Percentiles rank a stretch among this genome's conserved stretches.
Conservation (phyloP, 768 basidiomycete genomes). For the Udeniomyces megalosporus region DNA sequence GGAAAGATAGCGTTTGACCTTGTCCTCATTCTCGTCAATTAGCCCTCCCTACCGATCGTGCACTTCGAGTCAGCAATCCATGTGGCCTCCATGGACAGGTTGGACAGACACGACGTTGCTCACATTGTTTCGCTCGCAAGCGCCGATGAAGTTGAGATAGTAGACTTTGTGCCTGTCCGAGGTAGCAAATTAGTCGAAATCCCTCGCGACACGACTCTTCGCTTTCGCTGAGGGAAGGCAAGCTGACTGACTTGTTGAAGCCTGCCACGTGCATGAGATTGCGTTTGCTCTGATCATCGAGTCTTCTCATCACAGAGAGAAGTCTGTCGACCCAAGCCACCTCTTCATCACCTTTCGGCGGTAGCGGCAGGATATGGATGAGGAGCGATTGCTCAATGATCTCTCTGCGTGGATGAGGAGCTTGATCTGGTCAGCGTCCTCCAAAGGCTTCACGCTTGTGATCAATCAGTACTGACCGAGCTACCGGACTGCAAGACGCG, state of each 20-base stretch:
- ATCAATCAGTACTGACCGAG: neutral
- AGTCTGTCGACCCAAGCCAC: slow-evolving; percentile 70
- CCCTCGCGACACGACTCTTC: neutral
- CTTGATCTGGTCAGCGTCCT: too few species aligned
- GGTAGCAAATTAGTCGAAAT: too few species aligned
- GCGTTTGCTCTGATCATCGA: slow-evolving; percentile 45
- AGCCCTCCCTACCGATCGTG: slow-evolving; percentile 77
- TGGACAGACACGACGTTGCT: slow-evolving; percentile 20
- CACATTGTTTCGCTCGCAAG: slow-evolving; percentile 71
- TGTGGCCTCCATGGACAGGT: too few species aligned
- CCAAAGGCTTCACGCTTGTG: too few species aligned
- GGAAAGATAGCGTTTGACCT: slow-evolving; percentile 42
- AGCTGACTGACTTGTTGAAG: slow-evolving; percentile 33
- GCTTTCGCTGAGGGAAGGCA: too few species aligned
- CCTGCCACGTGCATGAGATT: slow-evolving; percentile 47
- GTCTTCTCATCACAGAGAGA: slow-evolving; percentile 50
- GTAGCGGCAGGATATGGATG: slow-evolving; percentile 70
- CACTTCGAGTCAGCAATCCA: too few species aligned
- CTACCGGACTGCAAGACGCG: slow-evolving; percentile 6
- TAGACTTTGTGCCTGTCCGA: neutral
- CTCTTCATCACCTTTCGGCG: slow-evolving; percentile 49
- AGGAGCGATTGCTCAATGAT: slow-evolving; percentile 50
- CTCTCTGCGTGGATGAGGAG: slow-evolving; percentile 32
- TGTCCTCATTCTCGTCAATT: slow-evolving; percentile 67
- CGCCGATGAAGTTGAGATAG: slow-evolving; percentile 39